Base-by-base conservation (phyloP, 805 yeast species). In the Metschnikowia kunwiensis region DNA sequence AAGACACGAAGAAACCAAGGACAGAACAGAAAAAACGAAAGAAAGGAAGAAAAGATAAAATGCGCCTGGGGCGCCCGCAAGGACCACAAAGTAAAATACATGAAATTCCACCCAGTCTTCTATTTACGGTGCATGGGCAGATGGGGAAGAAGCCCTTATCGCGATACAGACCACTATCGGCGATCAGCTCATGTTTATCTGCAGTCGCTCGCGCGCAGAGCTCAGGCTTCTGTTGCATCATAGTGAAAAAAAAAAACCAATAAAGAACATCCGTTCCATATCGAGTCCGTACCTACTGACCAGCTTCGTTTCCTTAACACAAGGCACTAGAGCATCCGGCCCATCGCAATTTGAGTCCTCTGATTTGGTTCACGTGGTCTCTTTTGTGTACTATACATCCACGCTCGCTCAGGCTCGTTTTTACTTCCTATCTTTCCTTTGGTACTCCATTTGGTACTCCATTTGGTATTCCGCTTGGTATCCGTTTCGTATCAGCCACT, bases 281-380 rank as follows among this genome's bases (percentile, higher is more conserved):
- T 16, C 31, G 28, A 37, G 30, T 26, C 40, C 28, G 35, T 31
- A 27, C 40, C 24, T 19, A 36, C 35, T 19, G 35, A 26, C 40
- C 34, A 5, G 34, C 35, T 36, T 22, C 24, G 10, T 22, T 22
- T 8, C 32, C 32, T 28, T 23, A 7, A 17, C 7, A 16, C 36
- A 30, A 30, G 35, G 40, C 32, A 30, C 27, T 24, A 26, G 32
- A 36, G 35, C 35, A 22, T 15, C 21, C 32, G 40, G 36, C 27
- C 29, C 13, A 25, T 31, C 19, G 26, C 40, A 27, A 19, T 21
- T 23, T 17, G 30, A 36, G 16, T 21, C 42, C 48, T 46, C 51
- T 44, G 50, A 48, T 44, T 44, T 26, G 30, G 46, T 48, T 48
- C 52, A 44, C 49, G 52, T 41, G 50, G 52, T 36, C 33, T 38